phyloP scores from a whole-genome alignment of 78 protist species.

The Planoprotostelium fungivorum region DNA sequence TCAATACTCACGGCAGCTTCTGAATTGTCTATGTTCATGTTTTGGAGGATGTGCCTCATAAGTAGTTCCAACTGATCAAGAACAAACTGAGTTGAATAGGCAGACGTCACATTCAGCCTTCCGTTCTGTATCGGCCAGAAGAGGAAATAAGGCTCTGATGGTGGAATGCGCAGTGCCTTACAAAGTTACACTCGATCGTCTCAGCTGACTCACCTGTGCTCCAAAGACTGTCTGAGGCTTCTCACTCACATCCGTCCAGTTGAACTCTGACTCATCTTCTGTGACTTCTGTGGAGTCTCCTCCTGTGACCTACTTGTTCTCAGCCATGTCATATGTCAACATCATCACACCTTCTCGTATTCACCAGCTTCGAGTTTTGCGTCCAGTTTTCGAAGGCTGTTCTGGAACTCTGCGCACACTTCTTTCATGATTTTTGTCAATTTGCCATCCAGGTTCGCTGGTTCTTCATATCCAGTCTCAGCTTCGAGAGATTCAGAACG shows the following conservation, averaged over 20 bases:
- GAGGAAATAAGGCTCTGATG: not conserved
- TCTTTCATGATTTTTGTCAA: not conserved
- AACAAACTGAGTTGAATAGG: not conserved
- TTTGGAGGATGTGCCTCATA: not conserved
- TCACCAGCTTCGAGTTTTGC: not conserved
- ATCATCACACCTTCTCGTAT: not conserved
- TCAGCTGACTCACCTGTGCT: not conserved
- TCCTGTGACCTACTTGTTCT: not conserved
- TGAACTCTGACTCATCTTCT: not conserved
- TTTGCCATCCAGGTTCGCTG: not conserved
- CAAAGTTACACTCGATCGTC: not conserved
- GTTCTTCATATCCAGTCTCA: not conserved
- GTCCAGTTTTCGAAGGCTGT: not conserved
- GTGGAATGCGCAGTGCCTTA: not conserved
- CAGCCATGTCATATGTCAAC: not conserved
- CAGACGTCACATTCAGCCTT: not conserved
- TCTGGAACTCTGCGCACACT: not conserved
- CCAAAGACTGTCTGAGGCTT: not conserved
- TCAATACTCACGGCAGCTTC: not conserved
- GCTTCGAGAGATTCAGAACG: not conserved
- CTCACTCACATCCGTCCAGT: not conserved
- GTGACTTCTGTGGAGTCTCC: not conserved
- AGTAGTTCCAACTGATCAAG: not conserved
- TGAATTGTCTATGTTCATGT: not conserved
- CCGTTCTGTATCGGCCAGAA: not conserved